phyloP scores from a whole-genome alignment of 2,329 filamentous ascomycete genomes.

The Hypoxylon sp. region DNA sequence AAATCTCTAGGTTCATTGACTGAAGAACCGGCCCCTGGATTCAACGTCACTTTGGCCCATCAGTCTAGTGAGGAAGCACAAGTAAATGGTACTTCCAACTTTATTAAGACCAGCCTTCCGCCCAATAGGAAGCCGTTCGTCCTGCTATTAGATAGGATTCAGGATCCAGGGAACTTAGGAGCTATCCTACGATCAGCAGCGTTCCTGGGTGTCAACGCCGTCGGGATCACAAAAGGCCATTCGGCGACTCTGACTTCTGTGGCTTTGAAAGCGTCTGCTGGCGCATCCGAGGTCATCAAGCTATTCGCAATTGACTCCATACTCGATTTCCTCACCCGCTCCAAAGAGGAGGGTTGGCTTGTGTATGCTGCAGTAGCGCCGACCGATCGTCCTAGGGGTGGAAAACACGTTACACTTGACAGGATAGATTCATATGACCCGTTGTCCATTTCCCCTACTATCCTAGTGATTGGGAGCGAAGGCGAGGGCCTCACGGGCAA shows the following conservation, averaged over 20 bases:
- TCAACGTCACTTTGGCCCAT: conserved; percentile 71
- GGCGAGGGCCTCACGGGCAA: conserved; percentile 78
- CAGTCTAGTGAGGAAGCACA: conserved; percentile 81
- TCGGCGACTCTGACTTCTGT: conserved; percentile 82
- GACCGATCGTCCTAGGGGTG: conserved; percentile 55
- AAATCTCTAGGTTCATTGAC: conserved; percentile 67
- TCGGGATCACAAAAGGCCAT: conserved; percentile 80
- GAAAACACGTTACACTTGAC: conserved; percentile 65
- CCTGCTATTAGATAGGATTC: conserved; percentile 80
- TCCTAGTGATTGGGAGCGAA: conserved; percentile 88
- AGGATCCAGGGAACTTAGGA: conserved; percentile 92
- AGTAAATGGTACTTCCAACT: conserved; percentile 77
- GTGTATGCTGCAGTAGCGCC: conserved; percentile 81
- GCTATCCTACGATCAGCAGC: conserved; percentile 89
- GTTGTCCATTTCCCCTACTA: conserved; percentile 73
- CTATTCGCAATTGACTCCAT: conserved; percentile 79
- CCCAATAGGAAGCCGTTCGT: conserved; percentile 75
- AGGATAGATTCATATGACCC: conserved; percentile 67
- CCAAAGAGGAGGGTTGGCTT: conserved; percentile 81
- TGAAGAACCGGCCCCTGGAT: conserved; percentile 63
- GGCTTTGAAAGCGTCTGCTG: conserved; percentile 88
- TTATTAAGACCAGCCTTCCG: conserved; percentile 60
- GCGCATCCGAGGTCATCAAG: conserved; percentile 84
- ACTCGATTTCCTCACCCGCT: conserved; percentile 77
- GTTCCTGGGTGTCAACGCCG: conserved; percentile 90